These are phyloP conservation scores for Neopestalotiopsis sp. DNA, from an alignment of 2,329 filamentous ascomycete species.

Conservation along the genomic window DNA sequence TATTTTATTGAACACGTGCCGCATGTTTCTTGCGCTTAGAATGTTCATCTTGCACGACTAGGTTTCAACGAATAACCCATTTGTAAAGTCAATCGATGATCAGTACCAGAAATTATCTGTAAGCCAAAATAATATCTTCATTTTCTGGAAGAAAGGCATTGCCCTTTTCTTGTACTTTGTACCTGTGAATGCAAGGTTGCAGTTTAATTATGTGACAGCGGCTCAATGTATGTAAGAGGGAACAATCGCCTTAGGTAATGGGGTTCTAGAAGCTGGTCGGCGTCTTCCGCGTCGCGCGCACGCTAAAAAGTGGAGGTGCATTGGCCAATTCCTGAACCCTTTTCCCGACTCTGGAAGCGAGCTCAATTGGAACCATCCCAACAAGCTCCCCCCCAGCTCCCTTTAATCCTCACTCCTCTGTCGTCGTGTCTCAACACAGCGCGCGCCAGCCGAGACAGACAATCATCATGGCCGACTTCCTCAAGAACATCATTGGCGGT, in stretches of 20 bases:
- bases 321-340: constrained; percentile 17
- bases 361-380: constrained; percentile 1
- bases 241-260: neutral
- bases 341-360: constrained; percentile 11
- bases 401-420: neutral
- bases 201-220: too few species aligned
- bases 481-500: constrained; percentile 74
- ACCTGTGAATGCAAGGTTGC: too few species aligned
- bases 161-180: too few species aligned
- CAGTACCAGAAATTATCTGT: too few species aligned
- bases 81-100: too few species aligned
- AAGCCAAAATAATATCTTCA: too few species aligned
- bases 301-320: constrained; percentile 14
- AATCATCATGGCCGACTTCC: constrained; percentile 59
- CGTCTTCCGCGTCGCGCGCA: constrained; percentile 1
- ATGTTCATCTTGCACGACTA: too few species aligned
- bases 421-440: constrained; percentile 10
- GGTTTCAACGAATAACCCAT: too few species aligned
- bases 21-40: too few species aligned
- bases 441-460: constrained; percentile 21
- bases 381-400: neutral
- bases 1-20: too few species aligned
- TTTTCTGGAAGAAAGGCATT: too few species aligned
- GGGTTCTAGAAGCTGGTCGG: constrained; percentile 9
- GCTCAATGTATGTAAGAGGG: too few species aligned